These are phyloP conservation scores for Leccinum longicurvipes DNA, from an alignment of 768 basidiomycete species.

Conservation along the genomic window DNA sequence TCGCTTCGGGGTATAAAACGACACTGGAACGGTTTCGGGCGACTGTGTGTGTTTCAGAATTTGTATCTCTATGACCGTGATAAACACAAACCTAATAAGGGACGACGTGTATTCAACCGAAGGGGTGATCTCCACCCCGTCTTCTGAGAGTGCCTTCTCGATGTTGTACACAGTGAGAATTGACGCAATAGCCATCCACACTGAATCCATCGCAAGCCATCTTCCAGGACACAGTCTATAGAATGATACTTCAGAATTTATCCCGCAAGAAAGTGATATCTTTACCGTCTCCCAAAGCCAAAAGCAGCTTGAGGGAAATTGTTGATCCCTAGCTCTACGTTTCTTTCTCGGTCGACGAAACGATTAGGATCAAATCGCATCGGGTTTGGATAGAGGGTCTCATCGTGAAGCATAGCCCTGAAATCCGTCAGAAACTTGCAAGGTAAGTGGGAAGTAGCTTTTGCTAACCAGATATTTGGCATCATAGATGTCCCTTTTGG, in stretches of 20 bases:
- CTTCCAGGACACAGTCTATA: constrained; percentile 44
- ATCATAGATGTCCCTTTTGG: constrained; percentile 44
- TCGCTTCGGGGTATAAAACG: constrained; percentile 36
- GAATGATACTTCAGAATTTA: neutral
- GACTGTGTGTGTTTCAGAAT: constrained; percentile 24
- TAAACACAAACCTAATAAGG: constrained; percentile 33
- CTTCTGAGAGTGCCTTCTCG: constrained; percentile 31
- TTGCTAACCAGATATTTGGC: constrained; percentile 44
- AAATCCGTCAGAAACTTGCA: constrained; percentile 12
- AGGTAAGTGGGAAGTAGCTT: constrained; percentile 6
- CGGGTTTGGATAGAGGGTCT: constrained; percentile 38
- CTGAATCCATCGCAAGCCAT: constrained; percentile 40
- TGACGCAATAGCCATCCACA: constrained; percentile 43
- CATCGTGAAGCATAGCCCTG: constrained; percentile 43
- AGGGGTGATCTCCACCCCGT: constrained; percentile 35
- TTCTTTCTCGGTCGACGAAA: constrained; percentile 29
- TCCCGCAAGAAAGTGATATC: neutral
- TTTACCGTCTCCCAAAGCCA: constrained; percentile 41
- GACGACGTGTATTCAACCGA: constrained; percentile 34
- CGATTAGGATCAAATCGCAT: constrained; percentile 38
- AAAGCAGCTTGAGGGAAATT: constrained; percentile 37
- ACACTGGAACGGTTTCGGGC: constrained; percentile 41
- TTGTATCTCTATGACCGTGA: neutral
- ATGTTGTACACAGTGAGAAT: constrained; percentile 40
- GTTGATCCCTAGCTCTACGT: constrained; percentile 32